Base-by-base conservation (phyloP, 164 flowering plant genomes). In the Magnolia officinalis region DNA sequence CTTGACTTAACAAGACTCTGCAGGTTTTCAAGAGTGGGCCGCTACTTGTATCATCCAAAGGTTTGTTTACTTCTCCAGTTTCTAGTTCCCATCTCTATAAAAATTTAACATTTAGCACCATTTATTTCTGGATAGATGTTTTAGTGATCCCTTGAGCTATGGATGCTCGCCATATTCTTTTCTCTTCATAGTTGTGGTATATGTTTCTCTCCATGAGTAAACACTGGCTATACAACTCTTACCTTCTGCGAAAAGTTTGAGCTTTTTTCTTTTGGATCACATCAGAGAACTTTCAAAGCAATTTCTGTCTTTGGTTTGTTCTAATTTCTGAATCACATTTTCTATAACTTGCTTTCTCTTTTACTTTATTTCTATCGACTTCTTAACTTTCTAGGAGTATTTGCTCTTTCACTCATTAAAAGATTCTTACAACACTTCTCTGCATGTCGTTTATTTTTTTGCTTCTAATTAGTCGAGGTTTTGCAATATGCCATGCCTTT, bases 21-120 rank as follows among this genome's bases (percentile, higher is more conserved):
- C 89, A 91, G 96, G 87, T 90, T 77, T 90, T 89, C 83, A 91
- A 91, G 86, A 91, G 92, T 70, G 96, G 96, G 58, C 89, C 93
- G 26, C 87, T 91, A 51, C 85, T 83, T 81, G 76, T 91, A 74
- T 89, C 96, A 73, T 90, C 96, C 55, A 91, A 86, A 89, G 93
- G 91, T 86, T 68, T 76, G 86, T 64, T 26, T 72, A 63, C 58
- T 74, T 18, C 67, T 31, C 65, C 26, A 9, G 76, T 50, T 73
- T 29, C 13, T 26, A 65, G 18, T 64, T 55, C 63, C n/a, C 13
- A 24, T 69, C n/a, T 16, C 20, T 70, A 23, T 70, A 8, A 68
- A 68, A 37, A 68, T 9, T 29, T 31, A 31, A 5, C 29, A 31
- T 18, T 5, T 4, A 14, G 37, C 3, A 19, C 71, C 19, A 55